Percentiles rank a stretch among this genome's conserved stretches.
These are phyloP conservation scores for Pyricularia pennisetigena DNA, from an alignment of 2,329 filamentous ascomycete genomes.

Conservation along the genomic window DNA sequence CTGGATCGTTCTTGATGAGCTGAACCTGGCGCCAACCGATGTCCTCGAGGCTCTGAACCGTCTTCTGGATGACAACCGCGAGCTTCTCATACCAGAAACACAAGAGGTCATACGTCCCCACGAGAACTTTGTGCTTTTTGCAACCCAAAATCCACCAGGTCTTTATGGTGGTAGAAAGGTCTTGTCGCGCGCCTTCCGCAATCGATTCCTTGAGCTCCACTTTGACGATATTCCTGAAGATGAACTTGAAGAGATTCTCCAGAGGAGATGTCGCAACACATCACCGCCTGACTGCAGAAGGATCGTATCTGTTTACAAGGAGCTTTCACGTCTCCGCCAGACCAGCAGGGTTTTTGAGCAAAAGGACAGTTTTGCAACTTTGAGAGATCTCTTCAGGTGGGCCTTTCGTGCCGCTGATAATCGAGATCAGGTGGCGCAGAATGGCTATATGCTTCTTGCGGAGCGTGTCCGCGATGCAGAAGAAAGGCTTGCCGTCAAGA, in stretches of 20 bases:
- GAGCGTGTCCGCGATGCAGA: constrained; percentile 89
- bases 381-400: constrained; percentile 95
- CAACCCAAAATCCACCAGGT: constrained; percentile 93
- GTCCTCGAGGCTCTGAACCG: constrained; percentile 94
- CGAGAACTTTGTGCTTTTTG: constrained; percentile 94
- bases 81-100: constrained; percentile 91
- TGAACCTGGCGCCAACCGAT: constrained; percentile 94
- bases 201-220: constrained; percentile 92
- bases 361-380: constrained; percentile 91
- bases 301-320: constrained; percentile 90
- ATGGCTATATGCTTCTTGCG: constrained; percentile 93
- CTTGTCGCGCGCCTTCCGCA: constrained; percentile 88
- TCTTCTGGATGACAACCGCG: constrained; percentile 89
- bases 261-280: constrained; percentile 75
- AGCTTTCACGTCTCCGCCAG: constrained; percentile 81
- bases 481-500: constrained; percentile 75
- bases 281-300: constrained; percentile 84
- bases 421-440: constrained; percentile 77
- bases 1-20: constrained; percentile 96
- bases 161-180: constrained; percentile 92
- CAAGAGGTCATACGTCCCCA: constrained; percentile 90
- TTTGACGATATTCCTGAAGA: constrained; percentile 97
- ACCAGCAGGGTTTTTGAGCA: constrained; percentile 90
- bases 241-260: constrained; percentile 84
- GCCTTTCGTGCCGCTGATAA: constrained; percentile 76